phyloP scores from a whole-genome alignment of 73 alveolate genomes.

The Durusdinium trenchii region DNA sequence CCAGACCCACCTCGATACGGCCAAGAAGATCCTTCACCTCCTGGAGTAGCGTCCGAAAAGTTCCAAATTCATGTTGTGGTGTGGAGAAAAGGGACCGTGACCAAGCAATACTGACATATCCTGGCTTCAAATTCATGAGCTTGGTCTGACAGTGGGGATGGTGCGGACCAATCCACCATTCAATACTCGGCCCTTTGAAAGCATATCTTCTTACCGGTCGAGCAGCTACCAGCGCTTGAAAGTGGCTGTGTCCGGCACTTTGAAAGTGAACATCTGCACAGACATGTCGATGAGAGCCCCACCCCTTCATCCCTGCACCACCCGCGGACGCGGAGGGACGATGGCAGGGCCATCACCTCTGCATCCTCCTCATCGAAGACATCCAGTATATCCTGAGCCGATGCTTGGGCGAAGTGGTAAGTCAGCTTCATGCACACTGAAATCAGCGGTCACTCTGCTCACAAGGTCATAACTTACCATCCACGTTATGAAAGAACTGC shows the following conservation, averaged over 20 bases:
- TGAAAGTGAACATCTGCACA: too few relatives aligned
- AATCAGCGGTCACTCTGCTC: not conserved
- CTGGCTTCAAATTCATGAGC: not conserved
- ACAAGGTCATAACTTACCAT: not conserved
- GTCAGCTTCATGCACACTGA: not conserved
- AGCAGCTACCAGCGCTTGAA: too few relatives aligned
- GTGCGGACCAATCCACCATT: too few relatives aligned
- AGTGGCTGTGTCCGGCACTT: too few relatives aligned
- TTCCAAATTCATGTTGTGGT: not conserved
- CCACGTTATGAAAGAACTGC: not conserved
- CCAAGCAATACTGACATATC: not conserved
- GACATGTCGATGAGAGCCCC: too few relatives aligned
- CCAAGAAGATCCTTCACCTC: slow-evolving; percentile 86
- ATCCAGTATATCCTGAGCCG: slow-evolving; percentile 51
- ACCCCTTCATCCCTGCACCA: too few relatives aligned
- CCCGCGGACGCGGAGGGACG: too few relatives aligned
- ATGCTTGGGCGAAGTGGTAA: too few relatives aligned
- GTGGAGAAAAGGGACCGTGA: not conserved
- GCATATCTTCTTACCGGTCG: too few relatives aligned
- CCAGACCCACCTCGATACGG: slow-evolving; percentile 45
- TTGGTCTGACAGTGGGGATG: too few relatives aligned
- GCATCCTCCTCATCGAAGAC: slow-evolving; percentile 76
- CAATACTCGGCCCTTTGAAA: too few relatives aligned
- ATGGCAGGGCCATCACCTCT: not conserved
- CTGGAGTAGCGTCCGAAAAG: not conserved